Conservation (phyloP, 495 filamentous ascomycete genomes). For the Margaritispora aquatica region DNA sequence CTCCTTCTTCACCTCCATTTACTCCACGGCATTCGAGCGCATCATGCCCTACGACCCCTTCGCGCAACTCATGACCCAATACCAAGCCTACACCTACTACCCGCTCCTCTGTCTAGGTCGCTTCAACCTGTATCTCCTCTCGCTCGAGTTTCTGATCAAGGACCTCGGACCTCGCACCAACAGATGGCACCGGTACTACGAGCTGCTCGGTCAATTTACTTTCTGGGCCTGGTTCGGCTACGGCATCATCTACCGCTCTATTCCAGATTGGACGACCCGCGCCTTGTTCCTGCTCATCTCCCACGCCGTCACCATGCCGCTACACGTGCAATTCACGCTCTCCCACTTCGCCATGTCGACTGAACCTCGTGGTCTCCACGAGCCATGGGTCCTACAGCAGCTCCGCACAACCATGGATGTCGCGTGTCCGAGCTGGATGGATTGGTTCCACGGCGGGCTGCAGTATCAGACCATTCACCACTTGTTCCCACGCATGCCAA, state of each 20-base stretch:
- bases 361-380: slow-evolving; percentile 70
- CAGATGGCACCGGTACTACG: slow-evolving; percentile 74
- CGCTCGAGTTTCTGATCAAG: slow-evolving; percentile 69
- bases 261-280: slow-evolving; percentile 63
- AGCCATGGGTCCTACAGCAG: slow-evolving; percentile 93
- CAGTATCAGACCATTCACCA: slow-evolving; percentile 96
- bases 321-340: slow-evolving; percentile 91
- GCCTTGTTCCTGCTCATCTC: slow-evolving; percentile 72
- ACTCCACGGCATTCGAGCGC: slow-evolving; percentile 80
- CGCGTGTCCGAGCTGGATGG: slow-evolving; percentile 86
- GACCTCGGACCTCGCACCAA: slow-evolving; percentile 28
- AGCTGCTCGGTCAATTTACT: slow-evolving; percentile 69
- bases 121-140: slow-evolving; percentile 81
- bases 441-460: slow-evolving; percentile 89
- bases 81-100: slow-evolving; percentile 82
- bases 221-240: slow-evolving; percentile 96
- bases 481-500: slow-evolving; percentile 79
- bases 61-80: slow-evolving; percentile 59
- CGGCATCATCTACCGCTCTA: slow-evolving; percentile 61
- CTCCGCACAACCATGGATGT: slow-evolving; percentile 95
- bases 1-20: slow-evolving; percentile 65
- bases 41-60: slow-evolving; percentile 74
- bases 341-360: slow-evolving; percentile 96
- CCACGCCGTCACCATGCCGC: slow-evolving; percentile 73
- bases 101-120: slow-evolving; percentile 70